phyloP scores from a whole-genome alignment of 2,329 filamentous ascomycete species.

The Pyrenophora graminea region DNA sequence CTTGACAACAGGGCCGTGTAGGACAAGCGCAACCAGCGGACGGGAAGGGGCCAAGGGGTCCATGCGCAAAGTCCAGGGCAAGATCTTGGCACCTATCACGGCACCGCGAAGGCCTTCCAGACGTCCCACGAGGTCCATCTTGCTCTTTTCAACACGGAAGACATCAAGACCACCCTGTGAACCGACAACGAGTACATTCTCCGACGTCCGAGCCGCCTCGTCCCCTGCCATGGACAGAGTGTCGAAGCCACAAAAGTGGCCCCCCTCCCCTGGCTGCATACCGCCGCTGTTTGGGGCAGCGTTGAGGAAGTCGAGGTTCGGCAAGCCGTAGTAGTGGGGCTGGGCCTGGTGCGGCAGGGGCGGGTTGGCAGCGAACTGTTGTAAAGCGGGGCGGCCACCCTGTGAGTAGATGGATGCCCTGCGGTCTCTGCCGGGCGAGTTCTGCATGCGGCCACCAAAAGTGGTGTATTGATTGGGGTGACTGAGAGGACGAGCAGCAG shows the following conservation, averaged over 20 bases:
- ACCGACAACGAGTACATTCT: slow-evolving; percentile 75
- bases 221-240: slow-evolving; percentile 58
- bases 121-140: slow-evolving; percentile 69
- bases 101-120: slow-evolving; percentile 78
- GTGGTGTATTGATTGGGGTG: slow-evolving; percentile 52
- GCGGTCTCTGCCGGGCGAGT: slow-evolving; percentile 45
- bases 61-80: slow-evolving; percentile 67
- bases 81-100: slow-evolving; percentile 79
- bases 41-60: slow-evolving; percentile 61
- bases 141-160: slow-evolving; percentile 72
- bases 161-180: slow-evolving; percentile 81
- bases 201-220: slow-evolving; percentile 50
- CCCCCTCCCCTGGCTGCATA: slow-evolving; percentile 67
- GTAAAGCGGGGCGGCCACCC: slow-evolving; percentile 47
- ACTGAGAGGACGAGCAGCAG: slow-evolving; percentile 48
- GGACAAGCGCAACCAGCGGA: slow-evolving; percentile 76
- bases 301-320: slow-evolving; percentile 69
- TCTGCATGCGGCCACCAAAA: slow-evolving; percentile 46
- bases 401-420: slow-evolving; percentile 60
- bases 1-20: slow-evolving; percentile 75
- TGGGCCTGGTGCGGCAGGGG: slow-evolving; percentile 76
- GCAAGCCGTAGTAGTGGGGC: slow-evolving; percentile 75
- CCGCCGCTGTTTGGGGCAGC: slow-evolving; percentile 53
- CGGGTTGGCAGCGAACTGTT: slow-evolving; percentile 57
- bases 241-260: slow-evolving; percentile 83